Conservation (phyloP, 2,329 filamentous ascomycete genomes). For the Apiospora pterosperma region DNA sequence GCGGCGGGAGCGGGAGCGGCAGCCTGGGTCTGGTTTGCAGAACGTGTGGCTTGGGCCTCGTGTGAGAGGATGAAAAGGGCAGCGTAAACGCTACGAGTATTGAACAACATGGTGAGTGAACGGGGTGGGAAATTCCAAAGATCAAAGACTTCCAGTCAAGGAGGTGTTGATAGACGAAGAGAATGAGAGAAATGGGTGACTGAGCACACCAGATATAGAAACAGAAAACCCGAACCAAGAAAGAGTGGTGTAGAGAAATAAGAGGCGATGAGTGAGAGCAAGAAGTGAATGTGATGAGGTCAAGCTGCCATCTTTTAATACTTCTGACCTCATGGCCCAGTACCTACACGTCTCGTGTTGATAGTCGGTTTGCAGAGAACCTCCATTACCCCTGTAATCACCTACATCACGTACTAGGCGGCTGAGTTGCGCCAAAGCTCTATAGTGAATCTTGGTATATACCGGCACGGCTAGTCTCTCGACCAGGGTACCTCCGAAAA, state of each 20-base stretch:
- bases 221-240: neutral
- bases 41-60: neutral
- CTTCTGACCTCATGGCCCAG: neutral
- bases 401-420: neutral
- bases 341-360: neutral
- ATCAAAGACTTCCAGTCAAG: neutral
- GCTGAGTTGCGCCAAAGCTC: neutral
- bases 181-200: conserved; percentile 4
- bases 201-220: conserved; percentile 4
- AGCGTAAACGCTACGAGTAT: conserved; percentile 3
- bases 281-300: neutral
- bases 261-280: neutral
- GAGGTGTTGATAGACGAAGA: neutral
- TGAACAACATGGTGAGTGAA: conserved; percentile 1
- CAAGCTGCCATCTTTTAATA: neutral
- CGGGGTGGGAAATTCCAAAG: neutral
- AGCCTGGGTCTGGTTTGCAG: neutral
- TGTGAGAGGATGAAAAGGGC: conserved; percentile 4
- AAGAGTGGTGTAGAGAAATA: neutral
- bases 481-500: neutral
- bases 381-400: conserved; percentile 2
- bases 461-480: neutral
- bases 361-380: neutral
- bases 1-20: neutral
- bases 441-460: neutral